Percentiles rank a stretch among this genome's conserved stretches.
Evolutionary conservation across 257 asterid species (phyloP).

Genomic region (Galeopsis tetrahit): DNA sequence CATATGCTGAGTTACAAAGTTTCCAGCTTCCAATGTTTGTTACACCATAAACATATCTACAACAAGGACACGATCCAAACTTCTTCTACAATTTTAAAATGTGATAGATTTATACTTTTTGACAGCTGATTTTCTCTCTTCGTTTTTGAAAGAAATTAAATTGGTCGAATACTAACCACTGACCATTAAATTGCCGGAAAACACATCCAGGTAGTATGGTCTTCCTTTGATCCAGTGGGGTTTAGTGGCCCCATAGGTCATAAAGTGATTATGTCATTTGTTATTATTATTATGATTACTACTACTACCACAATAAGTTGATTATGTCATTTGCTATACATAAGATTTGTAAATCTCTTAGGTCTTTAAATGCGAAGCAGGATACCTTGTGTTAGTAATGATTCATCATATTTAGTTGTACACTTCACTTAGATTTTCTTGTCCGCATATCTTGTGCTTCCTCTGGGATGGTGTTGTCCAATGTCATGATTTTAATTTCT

Average conservation of each 20-base stretch:
- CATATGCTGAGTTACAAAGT: constrained; percentile 1
- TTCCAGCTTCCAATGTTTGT: constrained; percentile 5
- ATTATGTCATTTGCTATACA: neutral
- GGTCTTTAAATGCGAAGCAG: neutral
- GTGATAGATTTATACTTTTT: constrained; percentile 3
- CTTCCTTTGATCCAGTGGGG: neutral
- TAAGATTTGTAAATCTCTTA: constrained; percentile 10
- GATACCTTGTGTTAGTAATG: constrained; percentile 1
- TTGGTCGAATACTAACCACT: neutral
- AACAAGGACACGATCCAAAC: constrained; percentile 1
- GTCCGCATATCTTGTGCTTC: constrained; percentile 4
- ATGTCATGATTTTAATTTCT: constrained; percentile 9
- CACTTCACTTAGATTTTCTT: constrained; percentile 6
- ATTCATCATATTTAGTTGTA: constrained; percentile 8
- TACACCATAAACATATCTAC: constrained; percentile 18
- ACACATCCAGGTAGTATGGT: constrained; percentile 12
- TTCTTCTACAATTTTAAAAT: neutral
- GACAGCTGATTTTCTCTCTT: neutral
- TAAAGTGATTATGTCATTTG: neutral
- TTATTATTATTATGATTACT: neutral
- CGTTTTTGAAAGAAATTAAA: neutral
- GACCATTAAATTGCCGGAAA: neutral
- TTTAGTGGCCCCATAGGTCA: constrained; percentile 5
- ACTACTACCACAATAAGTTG: neutral
- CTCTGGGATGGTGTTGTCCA: constrained; percentile 23